Evolutionary conservation across 1,284 basidiomycete genomes (phyloP), one percentile per base, ranked within the genome.

Genomic region (Sparassis latifolia): DNA sequence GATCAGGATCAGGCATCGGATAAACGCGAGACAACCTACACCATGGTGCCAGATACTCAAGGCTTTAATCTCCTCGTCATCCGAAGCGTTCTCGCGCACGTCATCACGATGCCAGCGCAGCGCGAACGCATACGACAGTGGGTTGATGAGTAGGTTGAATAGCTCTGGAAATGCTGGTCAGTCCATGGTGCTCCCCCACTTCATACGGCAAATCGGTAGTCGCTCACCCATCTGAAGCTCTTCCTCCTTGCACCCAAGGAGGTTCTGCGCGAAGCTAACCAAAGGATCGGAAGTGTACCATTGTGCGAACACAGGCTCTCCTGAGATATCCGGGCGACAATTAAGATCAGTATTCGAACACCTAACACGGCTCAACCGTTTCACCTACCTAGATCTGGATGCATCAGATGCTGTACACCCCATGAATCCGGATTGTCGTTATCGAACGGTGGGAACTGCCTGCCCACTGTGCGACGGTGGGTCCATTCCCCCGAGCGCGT

Each of bases 51-150:
- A 87, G 30, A 77, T 68, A 3, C 66, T 67, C 3, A 92, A 75
- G 2, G 80, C 79, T 30, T 69, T 60, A 1, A 61, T 60, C 61
- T 92, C 90, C 58, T 92, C 84, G 9, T 82, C 78, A n/a, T 73
- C 65, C 0, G 72, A 76, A 0, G 84, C 85, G 31, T 75, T 72
- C 54, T 82, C 82, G 46, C 70, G 71, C 10, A 92, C 76, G 65
- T 91, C 89, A 58, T 92, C 90, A 2, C 89, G 76, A 65, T 92
- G 89, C 89, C 90, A 92, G 41, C 85, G 73, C 44, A 92, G 71
- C 0, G 88, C 85, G 62, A 92, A 92, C 44, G 82, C 74, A 55
- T 86, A 82, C 5, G 67, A 62, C 1, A 70, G 55, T 0, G 89
- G 89, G 62, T 91, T 88, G 54, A 92, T 84, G 47, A 92, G 71